Percentiles rank a stretch among this genome's conserved stretches.
These are phyloP conservation scores for Epichloe brachyelytri DNA, from an alignment of 2,329 filamentous ascomycete genomes.

Conservation along the genomic window DNA sequence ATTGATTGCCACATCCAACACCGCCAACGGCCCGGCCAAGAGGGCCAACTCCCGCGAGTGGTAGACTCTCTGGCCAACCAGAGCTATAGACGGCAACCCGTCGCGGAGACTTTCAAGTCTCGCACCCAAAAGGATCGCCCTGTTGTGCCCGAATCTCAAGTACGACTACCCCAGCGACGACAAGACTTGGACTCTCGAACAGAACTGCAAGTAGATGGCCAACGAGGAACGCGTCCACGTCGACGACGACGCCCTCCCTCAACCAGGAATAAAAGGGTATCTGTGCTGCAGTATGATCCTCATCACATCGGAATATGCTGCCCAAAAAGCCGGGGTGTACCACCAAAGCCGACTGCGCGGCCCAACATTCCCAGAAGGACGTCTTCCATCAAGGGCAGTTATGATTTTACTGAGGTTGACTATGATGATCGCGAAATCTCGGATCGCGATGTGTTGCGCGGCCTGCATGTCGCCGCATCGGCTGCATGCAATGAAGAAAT, in stretches of 20 bases:
- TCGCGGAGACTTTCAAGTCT: not conserved
- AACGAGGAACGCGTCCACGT: not conserved
- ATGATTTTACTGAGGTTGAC: constrained; percentile 13
- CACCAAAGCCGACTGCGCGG: constrained; percentile 12
- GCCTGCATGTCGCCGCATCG: constrained; percentile 40
- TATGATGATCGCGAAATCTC: constrained; percentile 27
- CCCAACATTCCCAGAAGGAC: constrained; percentile 23
- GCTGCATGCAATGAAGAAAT: constrained; percentile 43
- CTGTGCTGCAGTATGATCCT: constrained; percentile 7
- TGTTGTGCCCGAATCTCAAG: not conserved
- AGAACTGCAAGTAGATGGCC: not conserved
- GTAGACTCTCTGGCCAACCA: not conserved
- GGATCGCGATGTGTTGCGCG: constrained; percentile 40
- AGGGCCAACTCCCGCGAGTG: not conserved
- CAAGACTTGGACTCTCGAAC: not conserved
- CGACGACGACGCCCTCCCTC: not conserved
- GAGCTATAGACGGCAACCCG: not conserved
- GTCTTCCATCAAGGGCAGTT: constrained; percentile 20
- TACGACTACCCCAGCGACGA: not conserved
- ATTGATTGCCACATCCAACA: not conserved
- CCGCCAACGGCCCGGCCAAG: not conserved
- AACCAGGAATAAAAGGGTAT: not conserved
- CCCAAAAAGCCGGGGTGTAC: constrained; percentile 14
- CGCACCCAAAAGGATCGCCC: not conserved
- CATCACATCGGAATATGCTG: constrained; percentile 15